phyloP scores from a whole-genome alignment of 2,329 filamentous ascomycete species.

The Diaporthe vexans region DNA sequence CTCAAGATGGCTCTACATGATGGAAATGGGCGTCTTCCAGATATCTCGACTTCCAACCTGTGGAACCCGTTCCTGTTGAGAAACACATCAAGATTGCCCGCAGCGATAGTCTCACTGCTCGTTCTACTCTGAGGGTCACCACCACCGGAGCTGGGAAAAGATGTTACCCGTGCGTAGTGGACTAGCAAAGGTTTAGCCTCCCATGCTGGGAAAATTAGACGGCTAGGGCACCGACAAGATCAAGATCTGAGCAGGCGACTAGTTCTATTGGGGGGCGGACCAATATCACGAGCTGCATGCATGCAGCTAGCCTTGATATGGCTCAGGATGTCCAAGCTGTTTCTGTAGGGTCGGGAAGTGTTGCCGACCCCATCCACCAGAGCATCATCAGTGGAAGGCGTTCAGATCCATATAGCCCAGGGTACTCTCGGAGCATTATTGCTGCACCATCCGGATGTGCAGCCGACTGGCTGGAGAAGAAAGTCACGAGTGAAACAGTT shows the following conservation, averaged over 20 bases:
- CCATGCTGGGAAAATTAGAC: background rate
- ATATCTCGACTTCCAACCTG: background rate
- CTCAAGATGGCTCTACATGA: no score
- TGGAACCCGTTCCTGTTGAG: background rate
- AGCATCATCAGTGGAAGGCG: background rate
- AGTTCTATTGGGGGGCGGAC: background rate
- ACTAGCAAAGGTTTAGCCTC: background rate
- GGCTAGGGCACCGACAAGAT: background rate
- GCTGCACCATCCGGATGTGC: background rate
- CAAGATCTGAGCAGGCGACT: slow-evolving; percentile 5
- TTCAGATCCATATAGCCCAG: background rate
- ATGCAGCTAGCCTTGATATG: background rate
- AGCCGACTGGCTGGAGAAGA: slow-evolving; percentile 17
- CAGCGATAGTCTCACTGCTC: background rate
- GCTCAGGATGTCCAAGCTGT: background rate
- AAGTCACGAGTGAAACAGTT: slow-evolving; percentile 16
- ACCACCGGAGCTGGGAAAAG: background rate
- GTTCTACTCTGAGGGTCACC: no score
- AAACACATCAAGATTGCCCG: background rate
- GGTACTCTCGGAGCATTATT: background rate
- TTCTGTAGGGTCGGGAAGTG: slow-evolving; percentile 3
- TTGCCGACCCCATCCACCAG: background rate
- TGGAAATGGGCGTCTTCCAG: background rate
- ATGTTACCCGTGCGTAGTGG: background rate
- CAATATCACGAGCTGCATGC: slow-evolving; percentile 13